Conservation (phyloP, 331 rosid species). For the Rhamnella rubrinervis region DNA sequence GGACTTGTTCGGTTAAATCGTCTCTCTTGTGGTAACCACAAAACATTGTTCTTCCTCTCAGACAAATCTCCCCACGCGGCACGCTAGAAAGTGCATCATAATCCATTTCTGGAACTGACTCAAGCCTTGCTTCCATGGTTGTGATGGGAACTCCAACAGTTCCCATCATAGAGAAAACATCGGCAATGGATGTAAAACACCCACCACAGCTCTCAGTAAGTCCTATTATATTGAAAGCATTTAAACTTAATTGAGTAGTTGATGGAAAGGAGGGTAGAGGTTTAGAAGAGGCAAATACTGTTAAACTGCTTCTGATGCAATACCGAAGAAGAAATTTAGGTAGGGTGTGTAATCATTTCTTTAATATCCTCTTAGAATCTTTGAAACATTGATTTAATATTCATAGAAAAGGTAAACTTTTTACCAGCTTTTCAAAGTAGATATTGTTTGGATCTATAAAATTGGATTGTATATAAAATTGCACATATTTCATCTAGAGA, state of each 20-base stretch:
- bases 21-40: constrained; percentile 82
- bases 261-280: neutral
- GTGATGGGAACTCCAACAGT: constrained; percentile 82
- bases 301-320: neutral
- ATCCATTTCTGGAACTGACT: constrained; percentile 88
- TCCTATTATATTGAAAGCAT: constrained; percentile 38
- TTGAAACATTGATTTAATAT: too few relatives aligned
- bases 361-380: too few relatives aligned
- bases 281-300: neutral
- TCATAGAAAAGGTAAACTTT: too few relatives aligned
- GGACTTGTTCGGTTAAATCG: constrained; percentile 73
- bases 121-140: constrained; percentile 85
- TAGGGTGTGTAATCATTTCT: too few relatives aligned
- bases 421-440: too few relatives aligned
- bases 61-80: constrained; percentile 84
- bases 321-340: too few relatives aligned
- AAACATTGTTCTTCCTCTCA: constrained; percentile 67
- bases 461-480: too few relatives aligned
- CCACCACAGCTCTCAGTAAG: constrained; percentile 93
- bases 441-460: too few relatives aligned
- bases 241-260: neutral
- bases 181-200: constrained; percentile 66
- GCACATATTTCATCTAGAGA: too few relatives aligned
- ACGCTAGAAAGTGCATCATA: constrained; percentile 71
- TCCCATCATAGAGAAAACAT: constrained; percentile 71